Evolutionary conservation across 306 rosid species (phyloP).

Genomic region (Potentilla sterilis): DNA sequence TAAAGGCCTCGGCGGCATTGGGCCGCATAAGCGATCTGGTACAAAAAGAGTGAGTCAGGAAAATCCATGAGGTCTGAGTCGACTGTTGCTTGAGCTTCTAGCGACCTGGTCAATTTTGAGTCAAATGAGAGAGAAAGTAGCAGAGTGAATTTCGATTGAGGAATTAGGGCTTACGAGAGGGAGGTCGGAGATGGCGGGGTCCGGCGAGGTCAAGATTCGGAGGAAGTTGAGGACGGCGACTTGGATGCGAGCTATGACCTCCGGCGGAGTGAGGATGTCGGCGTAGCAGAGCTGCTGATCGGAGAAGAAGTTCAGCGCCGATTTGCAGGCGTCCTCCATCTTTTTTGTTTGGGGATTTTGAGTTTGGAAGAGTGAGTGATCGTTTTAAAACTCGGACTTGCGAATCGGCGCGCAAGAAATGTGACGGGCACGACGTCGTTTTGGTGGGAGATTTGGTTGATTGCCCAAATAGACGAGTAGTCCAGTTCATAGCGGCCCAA

Average conservation of each 20-base stretch:
- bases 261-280: slow-evolving; percentile 58
- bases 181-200: slow-evolving; percentile 75
- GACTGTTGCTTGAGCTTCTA: slow-evolving; percentile 58
- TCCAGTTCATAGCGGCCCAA: too few relatives aligned
- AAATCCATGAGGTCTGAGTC: slow-evolving; percentile 63
- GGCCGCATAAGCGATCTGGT: slow-evolving; percentile 70
- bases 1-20: slow-evolving; percentile 70
- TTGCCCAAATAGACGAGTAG: too few relatives aligned
- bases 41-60: slow-evolving; percentile 57
- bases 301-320: slow-evolving; percentile 67
- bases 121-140: neutral
- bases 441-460: neutral
- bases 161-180: slow-evolving; percentile 47
- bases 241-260: slow-evolving; percentile 81
- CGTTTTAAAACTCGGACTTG: neutral
- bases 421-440: neutral
- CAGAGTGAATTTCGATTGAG: neutral
- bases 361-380: neutral
- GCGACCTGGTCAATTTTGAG: slow-evolving; percentile 44
- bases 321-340: slow-evolving; percentile 50
- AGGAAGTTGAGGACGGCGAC: slow-evolving; percentile 81
- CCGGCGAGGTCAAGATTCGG: slow-evolving; percentile 58
- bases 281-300: slow-evolving; percentile 75
- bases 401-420: neutral
- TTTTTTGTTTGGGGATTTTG: neutral